Evolutionary conservation across 2,329 filamentous ascomycete species (phyloP).

Genomic region (Nemania sp.): DNA sequence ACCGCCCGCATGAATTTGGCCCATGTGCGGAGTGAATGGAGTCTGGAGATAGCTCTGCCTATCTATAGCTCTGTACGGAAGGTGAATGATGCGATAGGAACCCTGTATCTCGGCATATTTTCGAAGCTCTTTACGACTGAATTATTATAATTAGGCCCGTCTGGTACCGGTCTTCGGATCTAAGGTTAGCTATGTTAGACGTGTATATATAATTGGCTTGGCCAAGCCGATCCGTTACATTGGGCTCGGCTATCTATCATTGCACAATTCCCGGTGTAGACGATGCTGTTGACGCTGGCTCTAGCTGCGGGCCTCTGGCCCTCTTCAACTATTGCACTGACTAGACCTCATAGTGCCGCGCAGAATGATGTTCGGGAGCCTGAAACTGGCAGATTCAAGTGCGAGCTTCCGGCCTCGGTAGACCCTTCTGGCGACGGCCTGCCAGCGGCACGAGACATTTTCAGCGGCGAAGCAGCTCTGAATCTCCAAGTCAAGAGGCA

Average conservation of each 20-base stretch:
- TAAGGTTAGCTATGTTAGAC: not conserved
- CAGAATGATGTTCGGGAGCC: conserved; percentile 26
- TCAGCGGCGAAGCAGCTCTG: conserved; percentile 35
- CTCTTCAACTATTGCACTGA: conserved; percentile 21
- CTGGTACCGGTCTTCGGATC: not conserved
- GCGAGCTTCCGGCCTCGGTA: conserved; percentile 35
- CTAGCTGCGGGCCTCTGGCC: conserved; percentile 28
- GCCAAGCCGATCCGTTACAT: no score
- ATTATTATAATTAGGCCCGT: no score
- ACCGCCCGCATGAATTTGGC: no score
- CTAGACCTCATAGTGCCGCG: conserved; percentile 15
- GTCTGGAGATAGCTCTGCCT: not conserved
- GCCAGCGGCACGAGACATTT: conserved; percentile 35
- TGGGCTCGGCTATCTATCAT: no score
- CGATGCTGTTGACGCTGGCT: conserved; percentile 27
- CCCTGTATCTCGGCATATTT: conserved; percentile 26
- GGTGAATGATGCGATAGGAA: conserved; percentile 31
- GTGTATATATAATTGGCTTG: not conserved
- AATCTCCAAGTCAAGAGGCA: conserved; percentile 44
- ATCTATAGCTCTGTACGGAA: conserved; percentile 17
- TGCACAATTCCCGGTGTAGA: conserved; percentile 6
- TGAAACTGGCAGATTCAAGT: conserved; percentile 30
- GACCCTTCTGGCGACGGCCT: conserved; percentile 39
- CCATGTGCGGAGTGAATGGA: not conserved
- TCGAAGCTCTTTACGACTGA: not conserved